Base-by-base conservation (phyloP, 495 filamentous ascomycete genomes). In the Astrocystis sublimbata region DNA sequence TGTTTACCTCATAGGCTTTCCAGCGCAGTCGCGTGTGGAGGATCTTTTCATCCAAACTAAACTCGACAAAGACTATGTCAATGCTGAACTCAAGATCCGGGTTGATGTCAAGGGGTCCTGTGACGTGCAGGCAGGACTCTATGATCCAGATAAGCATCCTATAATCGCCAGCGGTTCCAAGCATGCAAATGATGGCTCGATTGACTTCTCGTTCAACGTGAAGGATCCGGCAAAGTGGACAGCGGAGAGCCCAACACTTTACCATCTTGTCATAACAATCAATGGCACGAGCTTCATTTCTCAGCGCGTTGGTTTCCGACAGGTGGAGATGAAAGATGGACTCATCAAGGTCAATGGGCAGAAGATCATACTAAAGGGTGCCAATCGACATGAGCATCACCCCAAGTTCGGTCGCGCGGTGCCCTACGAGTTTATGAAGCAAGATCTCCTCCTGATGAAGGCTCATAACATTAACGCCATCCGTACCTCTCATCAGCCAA, bases 361-460 rank as follows among this genome's bases (percentile, higher is more conserved):
- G 21, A 67, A 83, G 3, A 78, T 89, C 55, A 77, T 78, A 10
- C 69, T 89, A 30, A 80, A 79, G 35, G 87, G 87, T 12, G 85
- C 85, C 21, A 88, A 89, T 67, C 75, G 84, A 10, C 87, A 88
- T 58, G 87, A 89, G 47, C 85, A 88, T 65, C 85, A 89, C 54
- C 85, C 84, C 0, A 69, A 54, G 3, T 73, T 78, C 41, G 87
- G 87, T 4, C 83, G 87, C 6, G 81, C 85, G 5, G 85, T 89
- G 9, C 83, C 86, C 3, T 58, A 79, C 4, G 76, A 81, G 9
- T 86, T 85, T 64, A 77, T 89, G 62, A 73, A 75, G 21, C 64
- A 76, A 15, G 87, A 89, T 60, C 77, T 89, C 12, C 63, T 84
- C n/a, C 65, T 86, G 13, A 89, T 89, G 87, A 89, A 89, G 67